Base-by-base conservation (phyloP, 2,329 filamentous ascomycete species). In the Dactylellina cionopaga region DNA sequence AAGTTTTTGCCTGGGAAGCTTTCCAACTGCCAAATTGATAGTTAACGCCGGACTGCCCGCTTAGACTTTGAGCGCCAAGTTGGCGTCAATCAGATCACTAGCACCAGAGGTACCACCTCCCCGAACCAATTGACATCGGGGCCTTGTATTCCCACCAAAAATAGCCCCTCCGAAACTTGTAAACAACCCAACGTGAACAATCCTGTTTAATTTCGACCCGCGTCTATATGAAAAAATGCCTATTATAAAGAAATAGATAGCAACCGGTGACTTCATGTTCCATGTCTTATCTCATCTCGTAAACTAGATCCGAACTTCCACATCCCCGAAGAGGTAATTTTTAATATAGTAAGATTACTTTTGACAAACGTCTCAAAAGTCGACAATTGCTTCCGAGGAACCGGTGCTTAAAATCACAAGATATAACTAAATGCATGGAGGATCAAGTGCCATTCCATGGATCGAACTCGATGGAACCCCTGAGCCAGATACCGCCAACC, bases 11-110 rank as follows among this genome's bases (percentile, higher is more conserved):
- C 51, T 58, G 41, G 29, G 58, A 35, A 63, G 29, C 27, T 52
- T 63, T 31, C 33, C 58, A 70, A 62, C 65, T 70, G 58, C 65
- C 65, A 51, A 64, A 69, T 63, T 39, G 51, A 56, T 44, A 63
- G 22, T 51, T 63, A 43, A 35, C 49, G 65, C 56, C 65, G 49
- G 39, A 51, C 33, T 44, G 27, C 6, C 55, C 56, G 64, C 64
- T 60, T 62, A 54, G 11, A 41, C 13, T 2, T 46, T 27, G 43
- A 71, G 66, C 66, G 66, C 58, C 66, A 58, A 54, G 31, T 37
- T 58, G 55, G 58, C 56, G 66, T 71, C 51, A 62, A 64, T 49
- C 49, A 43, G 49, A 41, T 47, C 65, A 70, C 47, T n/a, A n/a
- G n/a, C n/a, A n/a, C n/a, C n/a, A 35, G 22, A 55, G 49, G 46